Evolutionary conservation across 2,329 filamentous ascomycete species (phyloP).

Genomic region (Chaetomium sp.): DNA sequence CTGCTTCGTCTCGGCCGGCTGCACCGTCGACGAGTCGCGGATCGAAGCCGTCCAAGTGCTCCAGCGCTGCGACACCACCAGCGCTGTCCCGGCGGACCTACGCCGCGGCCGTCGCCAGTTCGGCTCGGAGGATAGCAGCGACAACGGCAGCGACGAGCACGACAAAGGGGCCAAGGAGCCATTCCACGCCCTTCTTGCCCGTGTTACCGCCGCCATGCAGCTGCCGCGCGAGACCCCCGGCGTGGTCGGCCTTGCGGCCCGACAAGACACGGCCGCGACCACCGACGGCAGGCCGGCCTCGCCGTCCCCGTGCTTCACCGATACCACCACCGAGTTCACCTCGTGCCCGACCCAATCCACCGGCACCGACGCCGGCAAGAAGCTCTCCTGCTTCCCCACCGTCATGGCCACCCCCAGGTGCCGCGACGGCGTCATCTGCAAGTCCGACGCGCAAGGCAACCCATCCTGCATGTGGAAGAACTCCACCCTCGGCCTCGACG

Average conservation of each 20-base stretch:
- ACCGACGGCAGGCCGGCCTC: conserved; percentile 6
- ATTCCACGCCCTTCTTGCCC: not conserved
- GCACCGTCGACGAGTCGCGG: conserved; percentile 30
- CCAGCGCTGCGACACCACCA: conserved; percentile 26
- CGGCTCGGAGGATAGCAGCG: not conserved
- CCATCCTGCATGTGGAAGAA: conserved; percentile 39
- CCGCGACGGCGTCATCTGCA: conserved; percentile 40
- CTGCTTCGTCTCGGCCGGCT: conserved; percentile 34
- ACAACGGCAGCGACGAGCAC: not conserved
- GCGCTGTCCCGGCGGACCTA: conserved; percentile 14
- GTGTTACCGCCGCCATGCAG: conserved; percentile 5
- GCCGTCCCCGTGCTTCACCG: conserved; percentile 28
- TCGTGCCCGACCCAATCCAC: conserved; percentile 36
- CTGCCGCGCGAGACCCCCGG: conserved; percentile 10
- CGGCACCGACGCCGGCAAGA: conserved; percentile 28
- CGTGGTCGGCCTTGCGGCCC: not conserved
- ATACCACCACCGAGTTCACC: conserved; percentile 30
- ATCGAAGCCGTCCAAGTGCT: conserved; percentile 31
- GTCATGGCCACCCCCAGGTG: conserved; percentile 34
- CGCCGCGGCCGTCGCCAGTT: conserved; percentile 17
- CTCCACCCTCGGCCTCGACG: conserved; percentile 36
- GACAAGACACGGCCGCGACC: not conserved
- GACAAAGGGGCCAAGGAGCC: not conserved
- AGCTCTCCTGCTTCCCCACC: conserved; percentile 35
- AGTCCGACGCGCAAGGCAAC: conserved; percentile 33